Conservation (phyloP, 2,329 filamentous ascomycete species). For the Phoma sp. region DNA sequence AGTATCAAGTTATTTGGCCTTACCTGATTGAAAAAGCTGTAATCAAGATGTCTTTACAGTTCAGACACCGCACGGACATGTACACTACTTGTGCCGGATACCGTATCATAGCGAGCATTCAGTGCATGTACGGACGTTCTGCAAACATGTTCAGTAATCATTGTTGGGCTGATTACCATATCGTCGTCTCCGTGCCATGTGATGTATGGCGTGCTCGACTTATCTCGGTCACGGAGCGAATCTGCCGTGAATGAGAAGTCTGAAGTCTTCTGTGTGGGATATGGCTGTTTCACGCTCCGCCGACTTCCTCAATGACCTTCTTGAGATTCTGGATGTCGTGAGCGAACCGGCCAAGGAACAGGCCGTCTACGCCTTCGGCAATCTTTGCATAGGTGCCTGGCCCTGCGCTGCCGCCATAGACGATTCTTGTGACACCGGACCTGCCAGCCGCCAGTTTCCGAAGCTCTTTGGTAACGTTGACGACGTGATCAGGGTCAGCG, state of each 20-base stretch:
- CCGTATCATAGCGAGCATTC: neutral
- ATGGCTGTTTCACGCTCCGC: slow-evolving; percentile 41
- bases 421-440: slow-evolving; percentile 67
- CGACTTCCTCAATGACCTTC: slow-evolving; percentile 75
- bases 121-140: neutral
- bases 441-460: slow-evolving; percentile 61
- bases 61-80: too few species aligned
- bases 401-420: slow-evolving; percentile 85
- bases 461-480: slow-evolving; percentile 71
- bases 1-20: too few species aligned
- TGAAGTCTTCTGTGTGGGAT: neutral
- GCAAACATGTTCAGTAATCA: slow-evolving; percentile 7
- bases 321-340: slow-evolving; percentile 76
- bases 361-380: slow-evolving; percentile 73
- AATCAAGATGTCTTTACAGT: too few species aligned
- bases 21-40: too few species aligned
- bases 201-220: neutral
- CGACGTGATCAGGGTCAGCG: slow-evolving; percentile 74
- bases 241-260: neutral
- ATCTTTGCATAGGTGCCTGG: slow-evolving; percentile 75
- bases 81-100: too few species aligned
- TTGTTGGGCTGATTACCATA: slow-evolving; percentile 3
- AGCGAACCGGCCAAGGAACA: slow-evolving; percentile 82
- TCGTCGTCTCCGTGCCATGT: neutral
- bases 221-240: neutral